phyloP scores from a whole-genome alignment of 129 eudicot species.

The Lactuca saligna region DNA sequence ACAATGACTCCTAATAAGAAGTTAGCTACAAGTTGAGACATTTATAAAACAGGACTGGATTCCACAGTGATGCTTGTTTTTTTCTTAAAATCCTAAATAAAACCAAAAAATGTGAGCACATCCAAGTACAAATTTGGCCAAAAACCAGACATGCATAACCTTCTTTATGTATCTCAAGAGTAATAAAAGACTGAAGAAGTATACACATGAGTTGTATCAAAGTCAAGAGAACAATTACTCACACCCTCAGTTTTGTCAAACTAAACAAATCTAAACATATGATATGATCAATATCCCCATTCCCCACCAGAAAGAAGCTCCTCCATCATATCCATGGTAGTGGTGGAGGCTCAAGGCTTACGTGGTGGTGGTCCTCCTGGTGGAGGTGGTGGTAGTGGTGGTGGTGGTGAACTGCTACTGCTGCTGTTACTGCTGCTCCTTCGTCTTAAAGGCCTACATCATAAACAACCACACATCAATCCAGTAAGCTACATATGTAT shows the following conservation, averaged over 20 bases:
- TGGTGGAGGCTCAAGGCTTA: conserved; percentile 43
- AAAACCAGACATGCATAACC: too few species aligned
- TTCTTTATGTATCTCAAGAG: background rate
- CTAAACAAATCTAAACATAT: conserved; percentile 6
- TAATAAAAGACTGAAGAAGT: background rate
- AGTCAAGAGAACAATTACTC: background rate
- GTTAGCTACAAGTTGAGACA: too few species aligned
- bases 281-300: background rate
- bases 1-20: too few species aligned
- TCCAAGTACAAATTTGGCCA: too few species aligned
- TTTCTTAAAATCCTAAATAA: too few species aligned
- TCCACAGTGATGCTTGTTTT: too few species aligned
- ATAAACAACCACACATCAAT: conserved; percentile 1
- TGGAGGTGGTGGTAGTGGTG: conserved; percentile 55
- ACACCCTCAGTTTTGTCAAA: conserved; percentile 2
- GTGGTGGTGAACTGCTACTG: conserved; percentile 72
- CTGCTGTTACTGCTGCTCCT: conserved; percentile 70
- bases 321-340: background rate
- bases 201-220: background rate
- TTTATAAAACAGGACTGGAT: too few species aligned
- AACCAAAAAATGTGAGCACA: too few species aligned
- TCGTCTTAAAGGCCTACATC: conserved; percentile 49
- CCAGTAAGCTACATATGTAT: background rate
- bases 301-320: background rate
- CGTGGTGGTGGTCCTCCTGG: conserved; percentile 62